Evolutionary conservation across 176 grass and related monocot species (phyloP), one percentile per base, ranked within the genome.

Genomic region (Oryza glaberrima): DNA sequence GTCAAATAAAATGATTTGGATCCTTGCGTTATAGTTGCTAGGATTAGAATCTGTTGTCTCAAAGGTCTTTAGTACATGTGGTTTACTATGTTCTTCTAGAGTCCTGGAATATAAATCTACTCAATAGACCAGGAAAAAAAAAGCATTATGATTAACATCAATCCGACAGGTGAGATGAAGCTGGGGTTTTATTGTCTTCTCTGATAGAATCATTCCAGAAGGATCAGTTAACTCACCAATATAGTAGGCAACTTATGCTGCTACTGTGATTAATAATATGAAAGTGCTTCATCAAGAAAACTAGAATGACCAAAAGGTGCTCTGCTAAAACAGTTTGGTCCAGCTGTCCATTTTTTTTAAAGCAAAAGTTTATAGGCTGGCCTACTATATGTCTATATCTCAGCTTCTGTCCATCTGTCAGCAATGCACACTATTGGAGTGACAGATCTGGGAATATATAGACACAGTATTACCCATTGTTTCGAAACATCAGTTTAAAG

Each of bases 1-100:
- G 13, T 68, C 30, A 46, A 17, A 72, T 26, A 25, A 61, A 20
- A 17, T 75, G 45, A 60, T 74, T 43, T 76, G 5, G 51, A 74
- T 28, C n/a, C 32, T 67, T 79, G 56, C 7, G 3, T 61, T 61
- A 61, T 61, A 75, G 64, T 85, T 85, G 63, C 11, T 88, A 77
- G 67, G 30, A 73, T 49, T 52, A 52, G 13, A 84, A 76, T 67
- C 1, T 67, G 61, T 38, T 74, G 32, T 36, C 43, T 17, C n/a
- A 43, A 79, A 40, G 60, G 12, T 88, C 32, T 79, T 77, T 19
- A 9, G 25, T 26, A 30, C 4, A 12, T 32, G 52, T 34, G 36
- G 36, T 63, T 84, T 38, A 69, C 61, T 66, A 75, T 7, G 6
- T 76, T 76, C 20, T 7, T 76, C 14, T 81, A 72, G 64, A 51